phyloP scores from a whole-genome alignment of 2,329 filamentous ascomycete genomes.

The Epichloe hybrida region DNA sequence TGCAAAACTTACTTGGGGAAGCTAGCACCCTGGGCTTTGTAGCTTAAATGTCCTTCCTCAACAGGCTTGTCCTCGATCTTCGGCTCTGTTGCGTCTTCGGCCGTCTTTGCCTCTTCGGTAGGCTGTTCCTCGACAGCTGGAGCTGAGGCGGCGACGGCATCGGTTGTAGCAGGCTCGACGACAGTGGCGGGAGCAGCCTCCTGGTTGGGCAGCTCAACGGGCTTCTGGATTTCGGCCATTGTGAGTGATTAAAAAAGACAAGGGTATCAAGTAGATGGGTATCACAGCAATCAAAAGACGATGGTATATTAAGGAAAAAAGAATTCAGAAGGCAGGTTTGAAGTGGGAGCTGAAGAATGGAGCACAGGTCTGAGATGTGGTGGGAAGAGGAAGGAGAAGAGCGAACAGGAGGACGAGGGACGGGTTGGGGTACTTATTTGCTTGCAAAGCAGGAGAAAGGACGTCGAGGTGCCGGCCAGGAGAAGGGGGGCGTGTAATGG shows the following conservation, averaged over 20 bases:
- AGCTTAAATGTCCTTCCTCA: slow-evolving; percentile 71
- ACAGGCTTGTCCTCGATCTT: slow-evolving; percentile 41
- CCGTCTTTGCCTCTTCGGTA: slow-evolving; percentile 23
- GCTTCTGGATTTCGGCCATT: slow-evolving; percentile 67
- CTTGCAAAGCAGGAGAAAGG: slow-evolving; percentile 9
- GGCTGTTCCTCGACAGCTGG: slow-evolving; percentile 26
- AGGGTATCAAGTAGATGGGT: slow-evolving; percentile 32
- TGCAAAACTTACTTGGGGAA: slow-evolving; percentile 66
- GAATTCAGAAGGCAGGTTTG: slow-evolving; percentile 21
- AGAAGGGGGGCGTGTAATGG: slow-evolving; percentile 5
- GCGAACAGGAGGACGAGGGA: slow-evolving; percentile 14
- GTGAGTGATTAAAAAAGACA: slow-evolving; percentile 26
- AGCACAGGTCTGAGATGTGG: slow-evolving; percentile 20
- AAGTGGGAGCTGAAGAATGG: slow-evolving; percentile 11
- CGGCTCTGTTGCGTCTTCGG: slow-evolving; percentile 23
- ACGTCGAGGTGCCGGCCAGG: slow-evolving; percentile 5
- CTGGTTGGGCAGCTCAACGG: slow-evolving; percentile 35
- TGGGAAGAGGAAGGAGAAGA: slow-evolving; percentile 18
- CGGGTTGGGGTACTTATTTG: slow-evolving; percentile 30
- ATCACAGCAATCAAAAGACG: slow-evolving; percentile 31
- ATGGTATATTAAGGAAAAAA: slow-evolving; percentile 24
- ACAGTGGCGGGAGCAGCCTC: slow-evolving; percentile 30
- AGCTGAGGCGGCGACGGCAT: slow-evolving; percentile 20
- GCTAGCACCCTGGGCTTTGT: slow-evolving; percentile 74
- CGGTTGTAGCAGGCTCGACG: slow-evolving; percentile 11